phyloP scores from a whole-genome alignment of 2,329 filamentous ascomycete genomes.

The Phaeosphaeriaceae sp. region DNA sequence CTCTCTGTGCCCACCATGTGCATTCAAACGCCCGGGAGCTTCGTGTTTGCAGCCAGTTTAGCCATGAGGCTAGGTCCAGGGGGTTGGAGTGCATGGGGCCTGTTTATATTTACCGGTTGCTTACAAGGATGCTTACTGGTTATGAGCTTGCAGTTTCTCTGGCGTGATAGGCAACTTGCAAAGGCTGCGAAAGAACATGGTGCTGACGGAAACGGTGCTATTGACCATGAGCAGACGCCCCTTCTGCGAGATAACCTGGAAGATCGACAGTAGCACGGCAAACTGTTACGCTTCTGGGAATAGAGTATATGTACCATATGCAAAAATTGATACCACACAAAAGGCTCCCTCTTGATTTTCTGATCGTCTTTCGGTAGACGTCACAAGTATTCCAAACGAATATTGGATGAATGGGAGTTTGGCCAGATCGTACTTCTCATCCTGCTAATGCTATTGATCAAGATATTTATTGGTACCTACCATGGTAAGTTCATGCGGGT shows the following conservation, averaged over 20 bases:
- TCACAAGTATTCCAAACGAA: not conserved
- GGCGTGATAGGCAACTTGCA: slow-evolving; percentile 51
- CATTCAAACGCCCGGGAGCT: slow-evolving; percentile 92
- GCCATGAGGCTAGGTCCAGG: slow-evolving; percentile 77
- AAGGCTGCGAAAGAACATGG: slow-evolving; percentile 18
- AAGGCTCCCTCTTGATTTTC: not conserved
- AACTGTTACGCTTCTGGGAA: not conserved
- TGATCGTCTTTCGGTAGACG: not conserved
- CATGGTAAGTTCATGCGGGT: not conserved
- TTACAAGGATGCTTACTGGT: slow-evolving; percentile 82
- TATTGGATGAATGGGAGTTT: slow-evolving; percentile 3
- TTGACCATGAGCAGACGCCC: slow-evolving; percentile 17
- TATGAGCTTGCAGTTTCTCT: slow-evolving; percentile 81
- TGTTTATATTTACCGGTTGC: slow-evolving; percentile 83
- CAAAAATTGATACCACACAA: no score
- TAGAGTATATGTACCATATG: not conserved
- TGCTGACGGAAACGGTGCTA: slow-evolving; percentile 5
- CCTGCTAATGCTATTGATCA: not conserved
- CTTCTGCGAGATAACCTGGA: slow-evolving; percentile 9
- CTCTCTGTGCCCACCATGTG: slow-evolving; percentile 98
- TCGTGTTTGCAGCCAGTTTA: slow-evolving; percentile 86
- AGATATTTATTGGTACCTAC: not conserved
- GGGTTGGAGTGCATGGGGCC: slow-evolving; percentile 95
- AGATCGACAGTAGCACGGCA: not conserved
- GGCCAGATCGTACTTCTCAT: not conserved